A percentile compares a stretch with the other conserved stretches of the same genome.
phyloP scores from a whole-genome alignment of 352 stramenopile species.

The Pythium phragmitis region DNA sequence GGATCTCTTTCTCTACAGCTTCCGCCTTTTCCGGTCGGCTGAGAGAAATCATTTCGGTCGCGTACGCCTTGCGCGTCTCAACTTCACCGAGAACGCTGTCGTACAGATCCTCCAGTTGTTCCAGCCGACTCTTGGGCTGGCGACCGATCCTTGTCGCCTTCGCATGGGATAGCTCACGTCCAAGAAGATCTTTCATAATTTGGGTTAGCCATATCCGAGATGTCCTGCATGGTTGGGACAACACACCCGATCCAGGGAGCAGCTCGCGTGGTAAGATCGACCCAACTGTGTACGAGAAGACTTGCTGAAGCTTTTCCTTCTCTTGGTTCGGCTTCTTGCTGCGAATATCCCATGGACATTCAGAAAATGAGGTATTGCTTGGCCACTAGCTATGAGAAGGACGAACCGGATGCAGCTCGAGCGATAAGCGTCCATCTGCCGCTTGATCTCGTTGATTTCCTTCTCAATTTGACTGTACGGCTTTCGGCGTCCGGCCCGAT shows the following conservation, averaged over 20 bases:
- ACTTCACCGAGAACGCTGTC: conserved; percentile 58
- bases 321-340: conserved; percentile 62
- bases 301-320: conserved; percentile 83
- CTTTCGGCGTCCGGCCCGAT: conserved; percentile 44
- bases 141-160: conserved; percentile 43
- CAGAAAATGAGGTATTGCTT: neutral
- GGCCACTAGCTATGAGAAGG: neutral
- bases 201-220: neutral
- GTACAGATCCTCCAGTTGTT: conserved; percentile 68
- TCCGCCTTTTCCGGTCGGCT: conserved; percentile 40
- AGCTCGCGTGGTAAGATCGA: conserved; percentile 71
- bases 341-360: neutral
- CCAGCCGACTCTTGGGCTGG: conserved; percentile 34
- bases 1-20: conserved; percentile 58
- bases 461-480: conserved; percentile 76
- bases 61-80: conserved; percentile 62
- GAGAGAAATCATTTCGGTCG: conserved; percentile 61
- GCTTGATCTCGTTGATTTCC: conserved; percentile 69
- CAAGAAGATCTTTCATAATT: conserved; percentile 47
- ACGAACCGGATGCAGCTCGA: conserved; percentile 50
- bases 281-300: conserved; percentile 66
- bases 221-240: neutral
- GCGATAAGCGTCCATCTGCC: conserved; percentile 65
- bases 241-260: conserved; percentile 61
- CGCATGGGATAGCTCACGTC: conserved; percentile 56